phyloP scores from a whole-genome alignment of 768 basidiomycete species.

The Mycena capillaripes region DNA sequence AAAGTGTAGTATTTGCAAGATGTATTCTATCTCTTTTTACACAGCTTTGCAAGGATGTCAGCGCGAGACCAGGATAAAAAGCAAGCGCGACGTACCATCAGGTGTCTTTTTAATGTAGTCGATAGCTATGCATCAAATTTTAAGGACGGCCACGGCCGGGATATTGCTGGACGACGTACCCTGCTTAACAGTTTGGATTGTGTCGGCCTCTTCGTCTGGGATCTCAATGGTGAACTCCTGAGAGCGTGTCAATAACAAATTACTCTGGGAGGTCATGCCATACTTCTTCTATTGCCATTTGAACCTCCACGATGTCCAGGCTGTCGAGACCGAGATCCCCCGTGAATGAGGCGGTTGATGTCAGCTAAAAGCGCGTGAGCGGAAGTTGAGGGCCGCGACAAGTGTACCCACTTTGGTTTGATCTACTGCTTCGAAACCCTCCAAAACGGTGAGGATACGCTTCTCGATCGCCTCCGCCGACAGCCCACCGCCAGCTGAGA shows the following conservation, averaged over 20 bases:
- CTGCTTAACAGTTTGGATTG: slow-evolving; percentile 91
- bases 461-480: slow-evolving; percentile 76
- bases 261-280: slow-evolving; percentile 14
- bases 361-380: slow-evolving; percentile 64
- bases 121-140: slow-evolving; percentile 27
- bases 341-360: slow-evolving; percentile 74
- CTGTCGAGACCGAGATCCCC: slow-evolving; percentile 94
- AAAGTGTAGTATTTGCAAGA: slow-evolving; percentile 56
- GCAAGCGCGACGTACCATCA: slow-evolving; percentile 30
- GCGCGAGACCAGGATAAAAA: slow-evolving; percentile 33
- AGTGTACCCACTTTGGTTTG: slow-evolving; percentile 68
- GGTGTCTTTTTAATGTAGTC: slow-evolving; percentile 38
- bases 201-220: slow-evolving; percentile 96
- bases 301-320: slow-evolving; percentile 96
- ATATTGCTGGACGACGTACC: slow-evolving; percentile 64
- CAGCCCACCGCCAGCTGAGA: slow-evolving; percentile 77
- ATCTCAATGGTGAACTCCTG: slow-evolving; percentile 99
- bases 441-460: slow-evolving; percentile 86
- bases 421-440: slow-evolving; percentile 92
- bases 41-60: slow-evolving; percentile 55
- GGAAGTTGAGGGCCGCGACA: background rate
- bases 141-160: slow-evolving; percentile 27
- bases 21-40: slow-evolving; percentile 53
- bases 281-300: slow-evolving; percentile 98
- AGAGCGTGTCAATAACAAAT: slow-evolving; percentile 10